These are phyloP conservation scores for Hypoxylon sp. DNA, from an alignment of 2,329 filamentous ascomycete species.

Conservation along the genomic window DNA sequence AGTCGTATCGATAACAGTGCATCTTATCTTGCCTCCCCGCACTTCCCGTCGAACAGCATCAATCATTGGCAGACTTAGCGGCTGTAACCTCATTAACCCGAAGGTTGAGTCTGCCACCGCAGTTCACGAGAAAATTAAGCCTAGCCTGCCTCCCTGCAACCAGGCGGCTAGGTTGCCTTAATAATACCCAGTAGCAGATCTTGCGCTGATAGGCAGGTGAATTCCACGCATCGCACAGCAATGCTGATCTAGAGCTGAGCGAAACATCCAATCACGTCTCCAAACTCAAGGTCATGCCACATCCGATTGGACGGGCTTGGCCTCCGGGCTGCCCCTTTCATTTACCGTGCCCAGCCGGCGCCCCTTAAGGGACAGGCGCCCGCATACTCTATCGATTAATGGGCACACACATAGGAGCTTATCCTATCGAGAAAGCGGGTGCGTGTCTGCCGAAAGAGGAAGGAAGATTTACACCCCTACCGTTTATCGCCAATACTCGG, in stretches of 20 bases:
- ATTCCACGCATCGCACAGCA: conserved; percentile 12
- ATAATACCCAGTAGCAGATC: conserved; percentile 19
- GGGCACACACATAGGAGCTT: neutral
- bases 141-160: neutral
- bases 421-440: conserved; percentile 11
- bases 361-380: neutral
- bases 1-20: conserved; percentile 4
- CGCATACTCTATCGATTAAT: neutral
- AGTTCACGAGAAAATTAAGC: neutral
- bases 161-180: neutral
- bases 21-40: neutral
- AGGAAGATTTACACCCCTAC: conserved; percentile 25
- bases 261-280: conserved; percentile 37
- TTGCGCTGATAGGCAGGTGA: conserved; percentile 44
- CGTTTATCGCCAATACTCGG: neutral
- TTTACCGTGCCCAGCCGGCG: conserved; percentile 14
- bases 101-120: neutral
- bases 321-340: conserved; percentile 39
- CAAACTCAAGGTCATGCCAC: conserved; percentile 22
- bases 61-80: conserved; percentile 10
- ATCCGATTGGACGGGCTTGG: conserved; percentile 7
- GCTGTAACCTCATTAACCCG: conserved; percentile 24
- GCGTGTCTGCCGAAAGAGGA: conserved; percentile 32
- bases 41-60: neutral
- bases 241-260: conserved; percentile 42